Base-by-base conservation (phyloP, 331 rosid genomes). In the Erythrophleum ivorense region DNA sequence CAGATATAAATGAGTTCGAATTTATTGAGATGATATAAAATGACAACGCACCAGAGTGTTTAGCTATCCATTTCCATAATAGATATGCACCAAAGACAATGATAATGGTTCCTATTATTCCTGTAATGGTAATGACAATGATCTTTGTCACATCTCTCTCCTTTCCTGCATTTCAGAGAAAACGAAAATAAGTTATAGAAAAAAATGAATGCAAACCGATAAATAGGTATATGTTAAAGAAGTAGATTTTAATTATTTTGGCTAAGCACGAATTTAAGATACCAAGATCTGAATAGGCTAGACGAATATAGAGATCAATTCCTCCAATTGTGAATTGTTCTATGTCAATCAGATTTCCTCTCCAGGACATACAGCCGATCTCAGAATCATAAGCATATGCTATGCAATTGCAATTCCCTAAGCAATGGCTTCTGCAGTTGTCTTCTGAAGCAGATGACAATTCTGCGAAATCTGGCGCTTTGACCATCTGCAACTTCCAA, bases 391-490 rank as follows among this genome's bases (percentile, higher is more conserved):
- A 24, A 24, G 29, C 29, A 24, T 24, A 24, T 24, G 29, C 29
- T 24, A 24, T 24, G 29, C 29, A 24, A 24, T 24, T 24, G 29
- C 29, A 24, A 24, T 24, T 24, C 29, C 29, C 29, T 24, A 24
- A 24, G 29, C 29, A 24, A 24, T 24, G 29, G 29, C 1, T 24
- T 24, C 29, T 24, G 29, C 29, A 24, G 29, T 1, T 24, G 29
- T 24, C 29, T 24, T 24, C 29, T 24, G 29, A 24, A 24, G 29
- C 29, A 24, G 29, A 64, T 63, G 21, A 72, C 76, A 8, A 9
- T 18, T 34, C 80, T 77, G 29, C 38, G 16, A 77, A 52, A 11
- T 13, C 18, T 2, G 79, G 82, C 2, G 71, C 52, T 60, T 83
- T 83, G 10, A 60, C 48, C 15, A 2, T 69, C 68, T 69, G 43